These are phyloP conservation scores for Pisolithus sp. DNA, from an alignment of 768 basidiomycete genomes.

Conservation along the genomic window DNA sequence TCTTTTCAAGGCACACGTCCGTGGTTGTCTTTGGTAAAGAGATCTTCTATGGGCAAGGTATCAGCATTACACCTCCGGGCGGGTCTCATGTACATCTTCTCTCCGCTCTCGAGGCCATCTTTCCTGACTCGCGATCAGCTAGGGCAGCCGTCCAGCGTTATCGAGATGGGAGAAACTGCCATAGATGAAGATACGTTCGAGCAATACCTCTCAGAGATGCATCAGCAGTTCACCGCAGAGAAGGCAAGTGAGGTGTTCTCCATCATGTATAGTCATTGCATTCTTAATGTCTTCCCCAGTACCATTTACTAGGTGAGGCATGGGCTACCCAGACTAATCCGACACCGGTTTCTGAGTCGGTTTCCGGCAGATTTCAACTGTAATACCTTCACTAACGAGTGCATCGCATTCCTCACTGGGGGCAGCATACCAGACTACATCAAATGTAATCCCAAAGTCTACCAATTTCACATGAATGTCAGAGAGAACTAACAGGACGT, in stretches of 20 bases:
- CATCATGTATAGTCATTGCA: neutral
- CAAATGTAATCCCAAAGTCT: constrained; percentile 44
- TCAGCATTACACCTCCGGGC: constrained; percentile 64
- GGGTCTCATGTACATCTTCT: constrained; percentile 58
- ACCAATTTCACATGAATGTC: neutral
- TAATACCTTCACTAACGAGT: constrained; percentile 90
- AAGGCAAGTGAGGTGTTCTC: constrained; percentile 46
- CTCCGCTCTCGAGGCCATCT: neutral
- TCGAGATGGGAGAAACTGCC: constrained; percentile 74
- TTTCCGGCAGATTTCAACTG: constrained; percentile 77
- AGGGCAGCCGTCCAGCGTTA: constrained; percentile 60
- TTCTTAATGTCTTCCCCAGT: constrained; percentile 37
- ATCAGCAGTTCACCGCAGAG: constrained; percentile 80
- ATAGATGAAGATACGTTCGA: constrained; percentile 81
- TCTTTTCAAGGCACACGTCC: constrained; percentile 73
- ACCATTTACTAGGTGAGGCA: constrained; percentile 70
- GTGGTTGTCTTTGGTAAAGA: constrained; percentile 84
- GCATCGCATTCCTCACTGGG: constrained; percentile 82
- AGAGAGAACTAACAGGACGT: neutral
- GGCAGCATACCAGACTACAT: constrained; percentile 76
- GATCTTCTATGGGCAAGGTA: constrained; percentile 87
- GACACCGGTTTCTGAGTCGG: neutral
- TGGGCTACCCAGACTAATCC: neutral
- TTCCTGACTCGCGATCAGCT: constrained; percentile 39
- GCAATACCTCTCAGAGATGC: constrained; percentile 75